These are phyloP conservation scores for Hypoxylon sp. DNA, from an alignment of 2,329 filamentous ascomycete species.

Conservation along the genomic window DNA sequence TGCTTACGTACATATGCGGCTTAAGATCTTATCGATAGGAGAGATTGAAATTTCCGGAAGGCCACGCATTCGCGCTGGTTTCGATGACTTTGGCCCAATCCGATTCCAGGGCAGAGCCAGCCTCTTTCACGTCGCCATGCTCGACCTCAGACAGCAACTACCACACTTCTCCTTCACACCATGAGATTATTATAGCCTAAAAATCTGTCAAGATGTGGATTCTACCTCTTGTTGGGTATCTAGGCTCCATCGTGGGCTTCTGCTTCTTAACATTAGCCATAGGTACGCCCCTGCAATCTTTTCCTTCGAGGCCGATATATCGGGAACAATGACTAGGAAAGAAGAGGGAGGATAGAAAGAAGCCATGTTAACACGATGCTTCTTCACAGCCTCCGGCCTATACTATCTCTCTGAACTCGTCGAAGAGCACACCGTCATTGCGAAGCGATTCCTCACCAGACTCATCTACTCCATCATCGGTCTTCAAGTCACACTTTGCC, in stretches of 20 bases:
- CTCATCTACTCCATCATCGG: slow-evolving; percentile 85
- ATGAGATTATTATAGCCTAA: slow-evolving; percentile 28
- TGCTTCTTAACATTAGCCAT: slow-evolving; percentile 94
- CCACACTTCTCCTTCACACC: slow-evolving; percentile 15
- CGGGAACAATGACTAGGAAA: neutral
- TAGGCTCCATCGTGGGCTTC: slow-evolving; percentile 88
- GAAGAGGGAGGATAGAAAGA: neutral
- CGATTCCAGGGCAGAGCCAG: slow-evolving; percentile 1
- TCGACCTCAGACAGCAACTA: slow-evolving; percentile 19
- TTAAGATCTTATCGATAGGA: neutral
- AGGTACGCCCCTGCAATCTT: slow-evolving; percentile 58
- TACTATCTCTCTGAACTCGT: slow-evolving; percentile 99
- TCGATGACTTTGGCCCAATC: neutral
- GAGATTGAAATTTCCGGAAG: slow-evolving; percentile 29
- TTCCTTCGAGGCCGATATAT: neutral
- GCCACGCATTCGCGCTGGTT: slow-evolving; percentile 29
- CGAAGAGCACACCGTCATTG: slow-evolving; percentile 94
- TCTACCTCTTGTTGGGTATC: slow-evolving; percentile 87
- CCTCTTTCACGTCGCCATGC: slow-evolving; percentile 13
- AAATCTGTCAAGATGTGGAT: slow-evolving; percentile 79
- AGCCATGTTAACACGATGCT: slow-evolving; percentile 27
- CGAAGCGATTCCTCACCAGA: slow-evolving; percentile 83
- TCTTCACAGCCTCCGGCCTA: slow-evolving; percentile 79
- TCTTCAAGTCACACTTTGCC: slow-evolving; percentile 75
- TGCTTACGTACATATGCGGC: neutral